Base-by-base conservation (phyloP, 1,139 yeast genomes). In the Yarrowia galli region DNA sequence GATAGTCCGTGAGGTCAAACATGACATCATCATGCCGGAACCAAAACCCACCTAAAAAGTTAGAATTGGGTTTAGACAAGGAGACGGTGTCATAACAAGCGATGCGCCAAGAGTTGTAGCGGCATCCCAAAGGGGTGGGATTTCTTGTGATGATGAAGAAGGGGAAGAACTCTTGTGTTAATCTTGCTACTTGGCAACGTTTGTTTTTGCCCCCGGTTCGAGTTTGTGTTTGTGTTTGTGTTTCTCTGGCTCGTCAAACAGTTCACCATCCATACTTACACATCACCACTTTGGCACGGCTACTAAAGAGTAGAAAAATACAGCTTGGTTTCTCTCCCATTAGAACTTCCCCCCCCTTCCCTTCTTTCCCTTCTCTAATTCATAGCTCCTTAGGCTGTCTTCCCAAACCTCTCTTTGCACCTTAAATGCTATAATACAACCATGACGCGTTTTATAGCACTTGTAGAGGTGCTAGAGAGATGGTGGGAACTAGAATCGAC, bases 101-200 rank as follows among this genome's bases (percentile, higher is more conserved):
- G 18, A n/a, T n/a, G 61, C 36, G 61, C 61, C 61, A 54, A 54
- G 61, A 54, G 20, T 23, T 18, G 46, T 23, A 40, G 64, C 64
- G 64, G 64, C 64, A 42, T 58, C 64, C 64, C 64, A 58, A 28
- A 20, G 42, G 51, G 51, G 49, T 15, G 32, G 13, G 20, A 16
- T 32, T 13, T 12, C 23, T 12, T 9, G 9, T 32, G 8, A 32
- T 23, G n/a, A 28, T n/a, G n/a, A n/a, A n/a, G n/a, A n/a, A n/a
- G n/a, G n/a, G n/a, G n/a, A n/a, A n/a, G n/a, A n/a, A n/a, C 16
- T 49, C 23, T 18, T 15, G 54, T 49, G n/a, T n/a, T n/a, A 18
- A 18, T 32, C 32, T 38, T 38, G 60, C 60, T 53, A 53, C 60
- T 53, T 53, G 60, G 60, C 60, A 53, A 53, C 58, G 45, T 23